These are phyloP conservation scores for Xylaria polymorpha DNA, from an alignment of 2,329 filamentous ascomycete genomes.

Conservation along the genomic window DNA sequence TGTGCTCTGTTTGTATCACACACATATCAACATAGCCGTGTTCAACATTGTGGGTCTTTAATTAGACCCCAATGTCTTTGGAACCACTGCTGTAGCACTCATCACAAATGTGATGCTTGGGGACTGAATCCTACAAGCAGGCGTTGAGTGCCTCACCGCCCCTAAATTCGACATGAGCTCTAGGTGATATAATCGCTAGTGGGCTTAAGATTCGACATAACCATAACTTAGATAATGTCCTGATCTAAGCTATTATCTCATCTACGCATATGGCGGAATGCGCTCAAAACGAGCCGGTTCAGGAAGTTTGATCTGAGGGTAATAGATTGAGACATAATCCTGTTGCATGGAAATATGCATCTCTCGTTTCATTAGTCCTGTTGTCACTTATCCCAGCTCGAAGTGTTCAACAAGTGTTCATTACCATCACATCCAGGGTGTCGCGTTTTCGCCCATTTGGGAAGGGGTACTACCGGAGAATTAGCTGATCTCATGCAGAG, in stretches of 20 bases:
- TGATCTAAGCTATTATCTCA: background rate
- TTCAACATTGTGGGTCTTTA: conserved; percentile 7
- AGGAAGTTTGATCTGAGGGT: conserved; percentile 11
- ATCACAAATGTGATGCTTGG: conserved; percentile 7
- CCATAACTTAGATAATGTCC: conserved; percentile 24
- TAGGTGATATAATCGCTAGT: conserved; percentile 20
- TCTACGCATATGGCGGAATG: conserved; percentile 11
- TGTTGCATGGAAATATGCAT: conserved; percentile 11
- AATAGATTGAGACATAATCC: conserved; percentile 17
- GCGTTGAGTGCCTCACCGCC: conserved; percentile 1
- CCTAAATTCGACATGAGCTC: conserved; percentile 10
- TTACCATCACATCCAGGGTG: conserved; percentile 19
- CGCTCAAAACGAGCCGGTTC: conserved; percentile 12
- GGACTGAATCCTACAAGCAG: conserved; percentile 9
- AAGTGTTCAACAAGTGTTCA: conserved; percentile 11
- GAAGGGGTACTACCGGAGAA: conserved; percentile 30
- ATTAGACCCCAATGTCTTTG: conserved; percentile 1
- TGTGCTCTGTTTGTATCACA: conserved; percentile 2
- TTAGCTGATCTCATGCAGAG: conserved; percentile 27
- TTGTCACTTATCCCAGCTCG: conserved; percentile 12
- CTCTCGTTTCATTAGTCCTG: conserved; percentile 18
- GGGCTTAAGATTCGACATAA: conserved; percentile 3
- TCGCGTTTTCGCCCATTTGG: conserved; percentile 21
- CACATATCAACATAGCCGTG: conserved; percentile 1
- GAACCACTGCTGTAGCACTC: conserved; percentile 14